These are phyloP conservation scores for Pichia scutulata DNA, from an alignment of 805 yeast genomes.

Conservation along the genomic window DNA sequence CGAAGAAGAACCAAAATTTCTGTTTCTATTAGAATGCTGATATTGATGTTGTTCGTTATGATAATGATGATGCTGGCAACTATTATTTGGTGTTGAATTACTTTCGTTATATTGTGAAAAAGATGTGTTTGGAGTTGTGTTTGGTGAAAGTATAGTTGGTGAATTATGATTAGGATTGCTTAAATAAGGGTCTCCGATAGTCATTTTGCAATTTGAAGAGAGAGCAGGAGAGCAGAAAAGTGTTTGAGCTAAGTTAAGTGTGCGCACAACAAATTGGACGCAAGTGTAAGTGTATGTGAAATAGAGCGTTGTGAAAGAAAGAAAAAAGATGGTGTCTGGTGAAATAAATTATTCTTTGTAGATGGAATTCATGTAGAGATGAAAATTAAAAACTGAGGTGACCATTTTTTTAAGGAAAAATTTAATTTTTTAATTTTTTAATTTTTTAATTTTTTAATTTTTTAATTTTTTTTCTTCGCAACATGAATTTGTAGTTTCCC, in stretches of 20 bases:
- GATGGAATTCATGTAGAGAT: neutral
- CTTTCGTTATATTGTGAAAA: neutral
- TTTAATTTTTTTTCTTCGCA: neutral
- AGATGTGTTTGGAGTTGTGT: conserved; percentile 1
- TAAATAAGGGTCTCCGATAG: conserved; percentile 2
- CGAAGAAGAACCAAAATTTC: conserved; percentile 1
- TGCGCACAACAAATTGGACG: neutral
- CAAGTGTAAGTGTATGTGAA: too few species aligned
- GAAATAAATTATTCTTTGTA: neutral
- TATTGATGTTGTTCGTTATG: neutral
- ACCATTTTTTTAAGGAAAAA: too few species aligned
- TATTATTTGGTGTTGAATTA: neutral
- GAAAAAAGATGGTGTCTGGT: neutral
- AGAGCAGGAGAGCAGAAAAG: neutral
- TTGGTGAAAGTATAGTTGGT: conserved; percentile 7
- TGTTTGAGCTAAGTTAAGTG: too few species aligned
- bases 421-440: neutral
- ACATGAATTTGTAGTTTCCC: neutral
- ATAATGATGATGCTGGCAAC: neutral
- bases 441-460: neutral
- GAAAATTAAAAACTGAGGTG: too few species aligned
- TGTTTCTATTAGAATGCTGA: neutral
- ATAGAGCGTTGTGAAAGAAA: too few species aligned
- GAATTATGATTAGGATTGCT: neutral
- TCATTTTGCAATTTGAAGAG: neutral